These are phyloP conservation scores for Alternaria arborescens DNA, from an alignment of 2,329 filamentous ascomycete species.

Conservation along the genomic window DNA sequence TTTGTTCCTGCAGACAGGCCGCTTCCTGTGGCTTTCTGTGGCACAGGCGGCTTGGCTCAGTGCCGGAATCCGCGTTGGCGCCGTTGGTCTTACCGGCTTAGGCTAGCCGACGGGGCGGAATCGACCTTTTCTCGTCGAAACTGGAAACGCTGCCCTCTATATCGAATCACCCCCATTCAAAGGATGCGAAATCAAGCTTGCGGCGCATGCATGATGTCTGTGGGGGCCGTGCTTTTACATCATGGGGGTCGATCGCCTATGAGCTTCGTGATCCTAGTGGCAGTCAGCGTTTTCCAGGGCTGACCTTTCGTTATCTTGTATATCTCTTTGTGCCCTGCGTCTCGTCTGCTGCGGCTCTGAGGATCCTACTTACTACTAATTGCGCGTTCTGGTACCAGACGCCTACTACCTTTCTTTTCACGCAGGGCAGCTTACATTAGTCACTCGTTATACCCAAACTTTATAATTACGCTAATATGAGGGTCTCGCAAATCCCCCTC, in stretches of 20 bases:
- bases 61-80: conserved; percentile 27
- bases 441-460: conserved; percentile 9
- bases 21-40: conserved; percentile 22
- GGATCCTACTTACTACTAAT: neutral
- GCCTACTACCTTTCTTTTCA: neutral
- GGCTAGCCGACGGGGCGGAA: conserved; percentile 12
- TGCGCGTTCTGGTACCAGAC: neutral
- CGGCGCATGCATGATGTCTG: neutral
- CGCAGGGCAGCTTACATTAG: conserved; percentile 3
- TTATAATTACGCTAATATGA: conserved; percentile 21
- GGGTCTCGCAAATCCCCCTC: conserved; percentile 13
- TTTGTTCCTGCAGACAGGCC: conserved; percentile 17
- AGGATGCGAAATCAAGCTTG: conserved; percentile 1
- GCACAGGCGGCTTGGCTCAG: conserved; percentile 17
- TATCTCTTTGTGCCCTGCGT: neutral
- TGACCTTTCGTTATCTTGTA: neutral
- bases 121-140: neutral
- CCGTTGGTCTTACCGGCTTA: conserved; percentile 3
- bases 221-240: conserved; percentile 1
- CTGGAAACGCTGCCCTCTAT: neutral
- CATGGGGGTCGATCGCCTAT: neutral
- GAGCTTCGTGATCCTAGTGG: neutral
- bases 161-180: neutral
- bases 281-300: neutral
- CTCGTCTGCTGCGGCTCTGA: neutral